A percentile compares a stretch with the other conserved stretches of the same genome.
These are phyloP conservation scores for Tuber umbilicatum DNA, from an alignment of 495 filamentous ascomycete genomes.

Conservation along the genomic window DNA sequence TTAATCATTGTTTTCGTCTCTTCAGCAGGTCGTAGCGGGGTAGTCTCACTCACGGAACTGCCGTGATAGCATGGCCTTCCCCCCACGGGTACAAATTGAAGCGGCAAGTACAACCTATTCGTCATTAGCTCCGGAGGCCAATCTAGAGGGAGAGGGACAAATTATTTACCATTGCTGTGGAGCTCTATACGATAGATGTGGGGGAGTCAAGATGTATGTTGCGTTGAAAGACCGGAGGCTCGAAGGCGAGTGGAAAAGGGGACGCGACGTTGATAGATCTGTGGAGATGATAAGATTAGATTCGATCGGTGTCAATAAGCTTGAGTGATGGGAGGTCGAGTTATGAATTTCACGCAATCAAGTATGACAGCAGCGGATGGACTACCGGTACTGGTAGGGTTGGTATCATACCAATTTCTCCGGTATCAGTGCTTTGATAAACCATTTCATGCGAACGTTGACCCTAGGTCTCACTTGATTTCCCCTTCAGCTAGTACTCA, in stretches of 20 bases:
- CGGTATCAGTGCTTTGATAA: no score
- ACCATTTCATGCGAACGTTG: no score
- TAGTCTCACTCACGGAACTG: conserved; percentile 69
- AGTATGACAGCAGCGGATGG: conserved; percentile 1
- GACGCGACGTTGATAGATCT: conserved; percentile 22
- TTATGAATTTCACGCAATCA: background rate
- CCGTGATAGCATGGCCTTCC: conserved; percentile 91
- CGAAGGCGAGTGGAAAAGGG: conserved; percentile 19
- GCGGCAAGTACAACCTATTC: conserved; percentile 90
- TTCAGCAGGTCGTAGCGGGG: background rate
- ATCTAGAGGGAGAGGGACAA: background rate
- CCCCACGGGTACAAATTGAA: conserved; percentile 96
- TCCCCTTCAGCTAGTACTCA: no score
- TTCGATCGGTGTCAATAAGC: background rate
- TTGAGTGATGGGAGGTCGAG: background rate
- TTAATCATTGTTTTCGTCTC: background rate
- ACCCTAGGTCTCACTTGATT: no score
- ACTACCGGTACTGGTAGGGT: no score
- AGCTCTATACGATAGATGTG: conserved; percentile 10
- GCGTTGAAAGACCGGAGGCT: conserved; percentile 12
- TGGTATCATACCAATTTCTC: no score
- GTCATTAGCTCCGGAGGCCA: conserved; percentile 14
- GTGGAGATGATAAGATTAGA: conserved; percentile 5
- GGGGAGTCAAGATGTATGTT: conserved; percentile 7
- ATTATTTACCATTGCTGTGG: conserved; percentile 23